phyloP scores from a whole-genome alignment of 257 asterid species.

The Penstemon barbatus region DNA sequence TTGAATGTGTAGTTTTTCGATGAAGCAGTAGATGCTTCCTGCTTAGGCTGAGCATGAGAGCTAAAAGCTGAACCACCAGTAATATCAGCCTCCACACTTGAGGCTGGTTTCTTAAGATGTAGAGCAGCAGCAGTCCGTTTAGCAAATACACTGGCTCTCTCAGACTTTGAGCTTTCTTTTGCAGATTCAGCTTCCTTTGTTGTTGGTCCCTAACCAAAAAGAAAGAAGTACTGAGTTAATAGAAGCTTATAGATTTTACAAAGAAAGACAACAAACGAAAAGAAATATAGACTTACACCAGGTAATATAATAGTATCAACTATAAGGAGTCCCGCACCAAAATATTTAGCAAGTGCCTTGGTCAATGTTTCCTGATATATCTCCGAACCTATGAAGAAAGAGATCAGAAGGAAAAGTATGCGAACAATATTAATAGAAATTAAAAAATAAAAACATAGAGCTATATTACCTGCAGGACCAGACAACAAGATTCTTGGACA shows the following conservation, averaged over 20 bases:
- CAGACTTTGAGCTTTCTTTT: constrained; percentile 70
- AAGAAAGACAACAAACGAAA: constrained; percentile 3
- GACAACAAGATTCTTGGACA: constrained; percentile 82
- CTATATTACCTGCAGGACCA: constrained; percentile 72
- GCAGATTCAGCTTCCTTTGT: constrained; percentile 59
- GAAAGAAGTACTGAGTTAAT: constrained; percentile 10
- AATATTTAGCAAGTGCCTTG: constrained; percentile 77
- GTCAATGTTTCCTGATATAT: constrained; percentile 79
- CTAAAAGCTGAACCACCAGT: constrained; percentile 57
- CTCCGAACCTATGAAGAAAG: constrained; percentile 67
- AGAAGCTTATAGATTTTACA: not conserved
- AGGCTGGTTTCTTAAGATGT: constrained; percentile 68
- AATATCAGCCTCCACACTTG: constrained; percentile 74
- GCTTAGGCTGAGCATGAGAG: constrained; percentile 71
- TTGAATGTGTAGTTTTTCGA: constrained; percentile 65
- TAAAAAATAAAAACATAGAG: constrained; percentile 1
- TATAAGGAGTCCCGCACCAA: constrained; percentile 61
- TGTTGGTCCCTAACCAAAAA: constrained; percentile 53
- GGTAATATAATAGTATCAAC: constrained; percentile 68
- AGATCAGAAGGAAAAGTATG: constrained; percentile 23
- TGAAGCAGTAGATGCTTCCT: constrained; percentile 79
- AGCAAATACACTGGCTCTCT: constrained; percentile 57
- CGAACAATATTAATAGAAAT: not conserved
- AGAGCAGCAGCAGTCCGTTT: constrained; percentile 59
- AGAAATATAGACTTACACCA: constrained; percentile 53